A percentile compares a stretch with the other conserved stretches of the same genome.
phyloP scores from a whole-genome alignment of 2,329 filamentous ascomycete genomes.

The Raffaelea arxii region DNA sequence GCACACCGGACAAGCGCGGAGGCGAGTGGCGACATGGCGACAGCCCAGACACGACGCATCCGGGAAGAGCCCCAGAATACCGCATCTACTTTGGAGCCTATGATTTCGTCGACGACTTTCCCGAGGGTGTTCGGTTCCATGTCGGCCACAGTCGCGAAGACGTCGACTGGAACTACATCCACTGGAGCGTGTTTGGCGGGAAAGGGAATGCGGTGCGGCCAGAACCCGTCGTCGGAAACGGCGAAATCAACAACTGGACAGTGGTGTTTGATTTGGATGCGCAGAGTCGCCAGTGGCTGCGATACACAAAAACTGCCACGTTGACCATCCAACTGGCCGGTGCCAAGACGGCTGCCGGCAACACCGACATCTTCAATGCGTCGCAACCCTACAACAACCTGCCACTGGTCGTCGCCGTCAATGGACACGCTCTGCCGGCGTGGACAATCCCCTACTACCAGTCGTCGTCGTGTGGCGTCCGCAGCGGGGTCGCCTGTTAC shows the following conservation, averaged over 20 bases:
- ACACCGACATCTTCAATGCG: slow-evolving; percentile 45
- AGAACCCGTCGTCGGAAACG: slow-evolving; percentile 4
- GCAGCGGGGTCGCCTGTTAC: slow-evolving; percentile 52
- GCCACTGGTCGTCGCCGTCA: slow-evolving; percentile 32
- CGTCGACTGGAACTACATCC: slow-evolving; percentile 35
- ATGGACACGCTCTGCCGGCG: slow-evolving; percentile 32
- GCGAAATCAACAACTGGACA: slow-evolving; percentile 50
- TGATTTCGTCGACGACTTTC: slow-evolving; percentile 51
- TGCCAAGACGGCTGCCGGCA: slow-evolving; percentile 49
- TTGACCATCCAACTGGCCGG: slow-evolving; percentile 55
- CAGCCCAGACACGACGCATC: slow-evolving; percentile 34
- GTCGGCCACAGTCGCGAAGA: slow-evolving; percentile 39
- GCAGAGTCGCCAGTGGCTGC: slow-evolving; percentile 8
- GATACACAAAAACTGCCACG: slow-evolving; percentile 29
- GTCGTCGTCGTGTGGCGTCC: slow-evolving; percentile 49
- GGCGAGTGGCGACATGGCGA: slow-evolving; percentile 53
- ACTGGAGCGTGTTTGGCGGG: slow-evolving; percentile 55
- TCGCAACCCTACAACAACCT: slow-evolving; percentile 43
- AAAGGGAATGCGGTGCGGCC: slow-evolving; percentile 5
- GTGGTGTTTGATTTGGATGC: slow-evolving; percentile 18
- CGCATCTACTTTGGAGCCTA: slow-evolving; percentile 52
- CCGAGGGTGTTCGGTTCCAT: slow-evolving; percentile 45
- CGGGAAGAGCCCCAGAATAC: slow-evolving; percentile 45
- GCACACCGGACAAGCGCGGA: slow-evolving; percentile 49
- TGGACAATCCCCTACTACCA: slow-evolving; percentile 52